A percentile compares a stretch with the other conserved stretches of the same genome.
These are phyloP conservation scores for Coemansia umbellata DNA, from an alignment of 192 early-diverging fungal species.

Conservation along the genomic window DNA sequence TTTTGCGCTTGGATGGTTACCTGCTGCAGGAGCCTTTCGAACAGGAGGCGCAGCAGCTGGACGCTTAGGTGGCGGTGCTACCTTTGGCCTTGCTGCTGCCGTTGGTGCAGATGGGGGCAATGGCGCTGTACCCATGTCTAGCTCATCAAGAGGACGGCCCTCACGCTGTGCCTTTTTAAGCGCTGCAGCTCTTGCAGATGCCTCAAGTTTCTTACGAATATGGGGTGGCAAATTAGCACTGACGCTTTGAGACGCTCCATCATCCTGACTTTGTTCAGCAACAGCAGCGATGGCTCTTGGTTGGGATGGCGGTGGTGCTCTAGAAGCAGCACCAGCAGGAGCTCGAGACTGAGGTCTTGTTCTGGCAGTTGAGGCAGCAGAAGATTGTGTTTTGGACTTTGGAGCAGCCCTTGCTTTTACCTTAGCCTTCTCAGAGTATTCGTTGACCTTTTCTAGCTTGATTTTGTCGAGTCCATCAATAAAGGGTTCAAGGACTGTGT, in stretches of 20 bases:
- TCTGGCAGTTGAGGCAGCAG: slow-evolving; percentile 9
- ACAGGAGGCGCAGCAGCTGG: slow-evolving; percentile 37
- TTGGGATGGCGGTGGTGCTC: not conserved
- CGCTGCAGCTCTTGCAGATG: slow-evolving; percentile 46
- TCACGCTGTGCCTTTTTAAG: slow-evolving; percentile 50
- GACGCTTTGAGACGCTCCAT: slow-evolving; percentile 4
- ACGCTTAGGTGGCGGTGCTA: slow-evolving; percentile 19
- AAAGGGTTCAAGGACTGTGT: slow-evolving; percentile 67
- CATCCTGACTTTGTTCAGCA: not conserved
- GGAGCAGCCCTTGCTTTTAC: slow-evolving; percentile 64
- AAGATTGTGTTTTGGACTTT: slow-evolving; percentile 31
- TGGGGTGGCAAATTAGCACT: slow-evolving; percentile 47
- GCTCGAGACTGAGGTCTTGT: slow-evolving; percentile 23
- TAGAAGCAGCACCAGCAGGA: not conserved
- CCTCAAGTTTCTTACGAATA: slow-evolving; percentile 51
- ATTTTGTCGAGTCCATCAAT: slow-evolving; percentile 84
- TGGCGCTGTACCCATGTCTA: slow-evolving; percentile 3
- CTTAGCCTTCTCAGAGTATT: slow-evolving; percentile 84
- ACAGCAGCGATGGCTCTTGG: not conserved
- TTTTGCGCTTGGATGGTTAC: slow-evolving; percentile 33
- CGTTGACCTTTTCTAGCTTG: slow-evolving; percentile 82
- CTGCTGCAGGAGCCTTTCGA: slow-evolving; percentile 23
- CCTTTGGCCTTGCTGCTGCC: slow-evolving; percentile 1
- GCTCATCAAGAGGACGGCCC: slow-evolving; percentile 22
- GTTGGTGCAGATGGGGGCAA: slow-evolving; percentile 17